phyloP scores from a whole-genome alignment of 2,329 filamentous ascomycete species.

The Aspergillus japonicus region DNA sequence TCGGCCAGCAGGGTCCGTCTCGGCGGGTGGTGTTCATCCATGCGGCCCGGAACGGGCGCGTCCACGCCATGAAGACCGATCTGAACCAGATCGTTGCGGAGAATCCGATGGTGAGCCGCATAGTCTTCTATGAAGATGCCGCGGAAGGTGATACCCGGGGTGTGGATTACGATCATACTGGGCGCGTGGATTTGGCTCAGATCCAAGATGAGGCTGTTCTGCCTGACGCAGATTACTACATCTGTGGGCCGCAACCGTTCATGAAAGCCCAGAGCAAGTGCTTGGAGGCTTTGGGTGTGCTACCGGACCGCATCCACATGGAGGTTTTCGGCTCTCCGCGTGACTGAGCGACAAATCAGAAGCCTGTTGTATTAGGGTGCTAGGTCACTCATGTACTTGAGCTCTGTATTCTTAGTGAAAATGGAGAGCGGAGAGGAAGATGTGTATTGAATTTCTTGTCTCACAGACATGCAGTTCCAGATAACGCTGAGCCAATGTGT shows the following conservation, averaged over 20 bases:
- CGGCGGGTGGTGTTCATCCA: conserved; percentile 60
- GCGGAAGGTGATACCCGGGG: conserved; percentile 49
- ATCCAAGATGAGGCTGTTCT: conserved; percentile 56
- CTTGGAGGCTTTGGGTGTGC: conserved; percentile 24
- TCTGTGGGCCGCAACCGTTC: conserved; percentile 69
- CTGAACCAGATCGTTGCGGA: conserved; percentile 56
- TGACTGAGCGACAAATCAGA: too few relatives aligned
- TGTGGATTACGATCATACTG: conserved; percentile 58
- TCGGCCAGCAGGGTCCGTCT: conserved; percentile 35
- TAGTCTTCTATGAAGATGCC: conserved; percentile 59
- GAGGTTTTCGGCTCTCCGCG: conserved; percentile 27
- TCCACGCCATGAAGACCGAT: conserved; percentile 51
- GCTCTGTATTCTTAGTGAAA: too few relatives aligned
- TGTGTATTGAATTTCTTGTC: too few relatives aligned
- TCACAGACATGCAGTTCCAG: too few relatives aligned
- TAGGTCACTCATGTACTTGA: too few relatives aligned
- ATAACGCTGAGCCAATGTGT: too few relatives aligned
- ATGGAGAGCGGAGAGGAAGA: too few relatives aligned
- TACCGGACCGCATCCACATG: conserved; percentile 23
- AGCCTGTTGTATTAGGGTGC: too few relatives aligned
- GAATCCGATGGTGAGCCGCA: conserved; percentile 50
- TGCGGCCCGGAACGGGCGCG: conserved; percentile 50
- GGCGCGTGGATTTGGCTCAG: conserved; percentile 57
- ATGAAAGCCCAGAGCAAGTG: conserved; percentile 51
- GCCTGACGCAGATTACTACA: conserved; percentile 63